phyloP scores from a whole-genome alignment of 257 asterid genomes.

The Datura wrightii region DNA sequence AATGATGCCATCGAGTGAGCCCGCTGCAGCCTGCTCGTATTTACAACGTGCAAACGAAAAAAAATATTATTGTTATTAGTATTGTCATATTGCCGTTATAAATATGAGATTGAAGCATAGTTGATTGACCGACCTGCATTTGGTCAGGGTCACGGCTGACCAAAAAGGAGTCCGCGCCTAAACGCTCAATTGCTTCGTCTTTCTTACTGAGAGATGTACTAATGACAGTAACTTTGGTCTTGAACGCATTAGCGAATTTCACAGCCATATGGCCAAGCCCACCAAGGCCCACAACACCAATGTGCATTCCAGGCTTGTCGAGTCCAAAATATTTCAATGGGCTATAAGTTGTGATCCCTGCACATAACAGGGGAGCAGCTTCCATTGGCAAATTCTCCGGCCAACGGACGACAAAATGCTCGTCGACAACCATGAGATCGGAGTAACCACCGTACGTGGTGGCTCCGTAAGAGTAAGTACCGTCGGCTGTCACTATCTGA shows the following conservation, averaged over 20 bases:
- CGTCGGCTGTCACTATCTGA: constrained; percentile 20
- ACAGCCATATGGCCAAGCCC: constrained; percentile 61
- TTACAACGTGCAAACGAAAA: background rate
- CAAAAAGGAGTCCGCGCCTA: constrained; percentile 56
- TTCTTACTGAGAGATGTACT: constrained; percentile 51
- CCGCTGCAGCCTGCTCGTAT: constrained; percentile 39
- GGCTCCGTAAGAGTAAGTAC: constrained; percentile 38
- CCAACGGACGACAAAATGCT: constrained; percentile 54
- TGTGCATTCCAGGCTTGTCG: constrained; percentile 51
- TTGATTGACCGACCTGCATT: constrained; percentile 38
- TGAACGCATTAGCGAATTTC: constrained; percentile 59
- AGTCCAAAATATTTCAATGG: constrained; percentile 50
- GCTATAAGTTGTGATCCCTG: constrained; percentile 58
- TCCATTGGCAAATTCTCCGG: constrained; percentile 57
- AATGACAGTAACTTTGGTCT: constrained; percentile 52
- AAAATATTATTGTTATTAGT: background rate
- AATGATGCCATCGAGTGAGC: constrained; percentile 49
- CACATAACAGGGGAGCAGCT: constrained; percentile 57
- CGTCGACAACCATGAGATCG: constrained; percentile 47
- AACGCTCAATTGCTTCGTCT: constrained; percentile 46
- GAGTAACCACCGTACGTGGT: constrained; percentile 58
- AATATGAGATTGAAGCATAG: background rate
- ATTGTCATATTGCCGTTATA: background rate
- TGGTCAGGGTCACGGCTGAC: constrained; percentile 51
- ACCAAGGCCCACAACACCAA: constrained; percentile 65